Base-by-base conservation (phyloP, 1,284 basidiomycete genomes). In the Tilletia caries region DNA sequence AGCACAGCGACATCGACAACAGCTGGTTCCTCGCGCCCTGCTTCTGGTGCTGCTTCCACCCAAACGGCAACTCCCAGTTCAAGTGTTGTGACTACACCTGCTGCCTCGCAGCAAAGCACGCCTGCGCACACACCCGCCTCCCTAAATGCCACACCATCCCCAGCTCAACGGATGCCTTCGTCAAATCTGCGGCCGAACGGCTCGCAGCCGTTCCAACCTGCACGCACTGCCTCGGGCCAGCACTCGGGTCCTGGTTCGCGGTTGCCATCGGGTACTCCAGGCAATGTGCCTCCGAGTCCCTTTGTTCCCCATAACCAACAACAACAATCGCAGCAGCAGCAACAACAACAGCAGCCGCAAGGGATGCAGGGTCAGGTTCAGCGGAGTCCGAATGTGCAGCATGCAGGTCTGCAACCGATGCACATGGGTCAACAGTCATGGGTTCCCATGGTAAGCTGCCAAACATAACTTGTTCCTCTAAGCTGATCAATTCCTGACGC, bases 401-500 rank as follows among this genome's bases (percentile, higher is more conserved):
- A 77, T 58, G 71, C 75, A 33, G 71, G 71, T 41, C 78, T 79
- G 76, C 78, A 78, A 67, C 72, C 71, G 15, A 78, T 78, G 76
- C 76, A 76, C 65, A 68, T 69, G 25, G n/a, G 25, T 32, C 70
- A 68, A 46, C 69, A 67, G 37, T 37, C 37, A 6, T 60, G 27
- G 41, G 50, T 33, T 25, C 65, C 60, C 18, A 69, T 64, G 62
- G 68, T 69, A 27, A 64, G 68, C 18, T 37, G 15, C 32, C 12
- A 2, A 8, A 13, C 2, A 25, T 37, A 3, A 8, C 64, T 37
- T 2, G 1, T 64, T 37, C 6, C 18, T 18, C 46, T 58, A 41
- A 34, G 41, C 54, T 71, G 37, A 41, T 15, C 15, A 41, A 15
- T 10, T 1, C 25, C 33, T 54, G 13, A 37, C 50, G 15, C 52